phyloP scores from a whole-genome alignment of 2,329 filamentous ascomycete genomes.

The Fusarium illudens region DNA sequence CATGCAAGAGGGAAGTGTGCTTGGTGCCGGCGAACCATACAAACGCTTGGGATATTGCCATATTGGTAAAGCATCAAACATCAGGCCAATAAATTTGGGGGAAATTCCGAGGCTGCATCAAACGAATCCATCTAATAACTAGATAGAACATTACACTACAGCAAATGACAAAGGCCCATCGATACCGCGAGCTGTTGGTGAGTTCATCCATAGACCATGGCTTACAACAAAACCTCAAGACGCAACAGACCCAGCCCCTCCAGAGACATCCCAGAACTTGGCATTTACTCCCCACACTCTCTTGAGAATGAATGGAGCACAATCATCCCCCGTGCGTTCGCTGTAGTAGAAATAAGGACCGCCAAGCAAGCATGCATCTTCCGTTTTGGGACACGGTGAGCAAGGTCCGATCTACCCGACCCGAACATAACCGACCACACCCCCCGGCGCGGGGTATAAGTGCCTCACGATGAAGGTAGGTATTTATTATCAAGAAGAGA shows the following conservation, averaged over 20 bases:
- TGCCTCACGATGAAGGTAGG: not conserved
- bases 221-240: not conserved
- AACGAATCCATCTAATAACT: no score
- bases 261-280: not conserved
- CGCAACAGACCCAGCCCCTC: not conserved
- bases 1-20: not conserved
- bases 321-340: not conserved
- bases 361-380: not conserved
- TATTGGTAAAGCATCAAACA: not conserved
- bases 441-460: not conserved
- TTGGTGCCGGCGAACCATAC: not conserved
- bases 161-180: no score
- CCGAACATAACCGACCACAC: slow-evolving; percentile 1
- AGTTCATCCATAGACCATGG: no score
- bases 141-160: no score
- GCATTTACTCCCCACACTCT: not conserved
- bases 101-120: no score
- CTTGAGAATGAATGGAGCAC: no score
- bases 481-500: not conserved
- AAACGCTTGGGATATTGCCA: not conserved
- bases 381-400: not conserved
- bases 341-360: not conserved
- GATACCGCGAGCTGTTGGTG: no score
- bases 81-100: not conserved
- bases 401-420: not conserved